Conservation (phyloP, 345 rosid genomes). For the Populus nigra region DNA sequence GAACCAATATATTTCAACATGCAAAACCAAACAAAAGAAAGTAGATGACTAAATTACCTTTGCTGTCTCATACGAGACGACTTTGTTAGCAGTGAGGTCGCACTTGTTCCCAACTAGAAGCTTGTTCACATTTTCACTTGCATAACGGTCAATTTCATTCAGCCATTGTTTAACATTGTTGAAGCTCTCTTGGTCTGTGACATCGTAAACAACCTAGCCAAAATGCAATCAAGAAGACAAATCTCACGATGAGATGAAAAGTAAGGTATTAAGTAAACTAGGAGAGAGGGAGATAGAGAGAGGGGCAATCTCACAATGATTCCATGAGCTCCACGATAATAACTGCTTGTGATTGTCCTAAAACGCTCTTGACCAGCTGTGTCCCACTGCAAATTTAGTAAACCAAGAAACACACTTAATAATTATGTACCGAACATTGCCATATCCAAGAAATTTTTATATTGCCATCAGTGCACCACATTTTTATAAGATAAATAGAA, state of each 20-base stretch:
- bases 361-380: constrained; percentile 40
- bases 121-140: constrained; percentile 74
- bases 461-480: background rate
- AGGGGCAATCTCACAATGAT: constrained; percentile 23
- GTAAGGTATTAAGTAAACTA: background rate
- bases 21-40: background rate
- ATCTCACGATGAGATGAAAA: background rate
- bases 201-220: constrained; percentile 70
- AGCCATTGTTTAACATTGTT: constrained; percentile 79
- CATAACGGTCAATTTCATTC: constrained; percentile 75
- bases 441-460: background rate
- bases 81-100: constrained; percentile 71
- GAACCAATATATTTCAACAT: background rate
- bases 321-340: constrained; percentile 37
- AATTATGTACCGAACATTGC: background rate
- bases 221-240: constrained; percentile 2
- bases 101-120: constrained; percentile 76
- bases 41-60: constrained; percentile 41
- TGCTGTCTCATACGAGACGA: constrained; percentile 61
- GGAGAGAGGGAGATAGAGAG: background rate
- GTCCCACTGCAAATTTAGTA: constrained; percentile 29
- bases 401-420: background rate
- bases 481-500: background rate
- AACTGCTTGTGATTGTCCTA: constrained; percentile 40
- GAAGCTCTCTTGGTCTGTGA: constrained; percentile 80